These are phyloP conservation scores for Alternaria gansuensis DNA, from an alignment of 2,329 filamentous ascomycete species.

Conservation along the genomic window DNA sequence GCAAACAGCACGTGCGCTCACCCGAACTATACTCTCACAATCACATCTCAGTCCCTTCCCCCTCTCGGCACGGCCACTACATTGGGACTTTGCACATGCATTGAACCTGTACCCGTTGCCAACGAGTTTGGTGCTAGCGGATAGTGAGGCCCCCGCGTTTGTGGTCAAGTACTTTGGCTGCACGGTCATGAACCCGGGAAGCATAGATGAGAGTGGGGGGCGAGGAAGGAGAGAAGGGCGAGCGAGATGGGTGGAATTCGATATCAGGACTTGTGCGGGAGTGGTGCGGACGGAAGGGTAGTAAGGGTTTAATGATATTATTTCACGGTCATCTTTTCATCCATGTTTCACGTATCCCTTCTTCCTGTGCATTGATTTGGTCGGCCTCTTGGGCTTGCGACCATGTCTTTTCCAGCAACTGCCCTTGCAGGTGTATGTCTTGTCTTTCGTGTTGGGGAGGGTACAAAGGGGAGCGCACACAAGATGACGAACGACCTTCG, in stretches of 20 bases:
- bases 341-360: background rate
- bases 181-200: conserved; percentile 92
- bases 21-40: conserved; percentile 92
- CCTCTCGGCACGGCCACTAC: conserved; percentile 77
- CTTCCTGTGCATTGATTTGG: background rate
- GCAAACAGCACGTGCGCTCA: conserved; percentile 74
- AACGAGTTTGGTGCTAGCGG: conserved; percentile 81
- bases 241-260: conserved; percentile 89
- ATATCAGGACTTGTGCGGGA: conserved; percentile 41
- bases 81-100: conserved; percentile 85
- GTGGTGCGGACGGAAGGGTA: conserved; percentile 41
- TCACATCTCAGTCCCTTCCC: conserved; percentile 88
- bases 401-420: background rate
- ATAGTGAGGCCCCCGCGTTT: conserved; percentile 82
- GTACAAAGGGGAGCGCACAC: no score
- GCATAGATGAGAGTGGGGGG: conserved; percentile 68
- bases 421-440: no score
- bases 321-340: background rate
- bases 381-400: background rate
- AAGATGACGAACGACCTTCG: no score
- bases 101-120: conserved; percentile 89
- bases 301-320: background rate
- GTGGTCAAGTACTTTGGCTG: conserved; percentile 93
- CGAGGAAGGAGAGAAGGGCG: conserved; percentile 70
- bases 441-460: no score